Base-by-base conservation (phyloP, 2,329 filamentous ascomycete species). In the Curvularia sp. region DNA sequence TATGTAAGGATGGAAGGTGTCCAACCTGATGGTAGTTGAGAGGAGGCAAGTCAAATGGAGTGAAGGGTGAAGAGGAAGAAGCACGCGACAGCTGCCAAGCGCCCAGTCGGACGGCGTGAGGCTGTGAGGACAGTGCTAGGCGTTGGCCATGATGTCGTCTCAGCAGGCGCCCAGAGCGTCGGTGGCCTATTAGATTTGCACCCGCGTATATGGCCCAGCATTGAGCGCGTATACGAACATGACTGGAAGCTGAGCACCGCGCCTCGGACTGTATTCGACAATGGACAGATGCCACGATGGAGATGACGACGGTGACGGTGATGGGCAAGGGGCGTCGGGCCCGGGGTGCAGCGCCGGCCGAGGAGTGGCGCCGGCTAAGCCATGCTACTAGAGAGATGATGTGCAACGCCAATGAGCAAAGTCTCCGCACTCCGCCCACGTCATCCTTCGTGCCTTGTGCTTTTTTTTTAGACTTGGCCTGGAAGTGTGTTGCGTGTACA, bases 51-150 rank as follows among this genome's bases (percentile, higher is more conserved):
- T 41, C 45, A 28, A 28, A 30, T 23, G 39, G 32, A n/a, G 5
- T 13, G 34, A 30, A 36, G 6, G 49, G 21, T 25, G 36, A 39
- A 56, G 41, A 38, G 39, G 54, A 23, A 47, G 34, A 23, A 42
- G 50, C 64, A 68, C 64, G 57, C 61, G 66, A 66, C 61, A 52
- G 55, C 30, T 7, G 58, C 55, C 57, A 61, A 61, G 55, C 25
- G 36, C 55, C 57, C 49, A 38, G 47, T 50, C 53, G 67, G 60
- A 63, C 63, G 57, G 53, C 38, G 50, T 56, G 61, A 66, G 65
- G 66, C 65, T 67, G 66, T 60, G 60, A 55, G 34, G 43, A 51
- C 19, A 7, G 36, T 21, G 50, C 49, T 48, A 52, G 47, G 54
- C 54, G 42, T 47, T 53, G 54, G 32, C 36, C 41, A 39, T 30